Percentiles rank a stretch among this genome's conserved stretches.
These are phyloP conservation scores for Cyclostephanos tholiformis DNA, from an alignment of 108 stramenopile species.

Conservation along the genomic window DNA sequence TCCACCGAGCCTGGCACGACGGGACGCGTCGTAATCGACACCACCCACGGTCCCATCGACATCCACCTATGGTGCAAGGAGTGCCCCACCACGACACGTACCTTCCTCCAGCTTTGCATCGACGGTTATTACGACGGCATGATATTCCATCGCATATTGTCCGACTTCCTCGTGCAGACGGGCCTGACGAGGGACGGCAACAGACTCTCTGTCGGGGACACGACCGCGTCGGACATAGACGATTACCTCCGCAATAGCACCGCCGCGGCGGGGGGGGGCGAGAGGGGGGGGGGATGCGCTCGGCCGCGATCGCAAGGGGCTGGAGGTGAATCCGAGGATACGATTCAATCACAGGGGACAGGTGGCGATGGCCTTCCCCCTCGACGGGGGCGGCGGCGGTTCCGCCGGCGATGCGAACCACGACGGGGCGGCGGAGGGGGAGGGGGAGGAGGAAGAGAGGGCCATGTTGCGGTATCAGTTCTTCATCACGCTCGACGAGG, in stretches of 20 bases:
- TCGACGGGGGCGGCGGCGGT: slow-evolving; percentile 25
- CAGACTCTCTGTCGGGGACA: not conserved
- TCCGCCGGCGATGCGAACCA: no score
- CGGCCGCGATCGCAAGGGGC: slow-evolving; percentile 63
- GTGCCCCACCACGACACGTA: slow-evolving; percentile 84
- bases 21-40: slow-evolving; percentile 87
- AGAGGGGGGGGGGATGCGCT: slow-evolving; percentile 20
- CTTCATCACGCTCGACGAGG: slow-evolving; percentile 93
- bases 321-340: slow-evolving; percentile 88
- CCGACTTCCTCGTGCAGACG: slow-evolving; percentile 90
- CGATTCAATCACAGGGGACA: slow-evolving; percentile 94
- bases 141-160: slow-evolving; percentile 86
- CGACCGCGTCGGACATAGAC: slow-evolving; percentile 56
- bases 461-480: slow-evolving; percentile 89
- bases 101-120: slow-evolving; percentile 91
- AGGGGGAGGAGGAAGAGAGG: slow-evolving; percentile 43
- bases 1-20: slow-evolving; percentile 90
- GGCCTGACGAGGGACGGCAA: slow-evolving; percentile 56
- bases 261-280: slow-evolving; percentile 14
- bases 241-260: slow-evolving; percentile 31
- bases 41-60: slow-evolving; percentile 92
- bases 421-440: not conserved
- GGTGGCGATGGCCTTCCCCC: slow-evolving; percentile 88
- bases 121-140: slow-evolving; percentile 86
- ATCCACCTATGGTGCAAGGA: slow-evolving; percentile 92